Conservation (phyloP, 2,329 filamentous ascomycete species). For the Graphiopsis chlorocephala region DNA sequence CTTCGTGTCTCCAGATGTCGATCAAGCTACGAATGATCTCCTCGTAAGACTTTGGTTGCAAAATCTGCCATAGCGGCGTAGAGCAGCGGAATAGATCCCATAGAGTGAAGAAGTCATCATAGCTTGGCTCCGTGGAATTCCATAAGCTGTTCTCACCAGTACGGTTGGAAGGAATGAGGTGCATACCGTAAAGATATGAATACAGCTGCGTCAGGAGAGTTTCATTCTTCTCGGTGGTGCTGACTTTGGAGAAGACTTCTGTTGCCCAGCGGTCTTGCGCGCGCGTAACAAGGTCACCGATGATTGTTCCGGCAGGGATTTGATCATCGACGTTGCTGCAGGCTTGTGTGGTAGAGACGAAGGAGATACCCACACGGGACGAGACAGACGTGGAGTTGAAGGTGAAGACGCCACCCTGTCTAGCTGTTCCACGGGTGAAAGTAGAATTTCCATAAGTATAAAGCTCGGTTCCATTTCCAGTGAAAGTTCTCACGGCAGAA, state of each 20-base stretch:
- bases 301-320: constrained; percentile 43
- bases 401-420: constrained; percentile 47
- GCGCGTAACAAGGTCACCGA: constrained; percentile 23
- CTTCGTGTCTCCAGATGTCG: constrained; percentile 63
- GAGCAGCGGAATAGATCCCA: constrained; percentile 66
- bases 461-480: constrained; percentile 33
- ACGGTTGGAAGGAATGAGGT: constrained; percentile 65
- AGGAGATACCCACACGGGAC: constrained; percentile 64
- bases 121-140: constrained; percentile 64
- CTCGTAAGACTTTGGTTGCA: constrained; percentile 62
- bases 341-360: constrained; percentile 60
- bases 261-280: constrained; percentile 57
- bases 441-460: constrained; percentile 27
- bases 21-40: constrained; percentile 66
- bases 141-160: constrained; percentile 68
- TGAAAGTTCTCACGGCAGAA: constrained; percentile 29
- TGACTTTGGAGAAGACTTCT: constrained; percentile 59
- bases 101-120: constrained; percentile 71
- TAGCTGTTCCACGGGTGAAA: constrained; percentile 16
- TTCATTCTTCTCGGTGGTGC: constrained; percentile 34
- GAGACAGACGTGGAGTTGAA: constrained; percentile 42
- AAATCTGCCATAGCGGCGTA: constrained; percentile 62
- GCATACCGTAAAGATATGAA: constrained; percentile 67
- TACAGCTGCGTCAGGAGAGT: constrained; percentile 44
- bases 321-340: constrained; percentile 58